Base-by-base conservation (phyloP, 2,329 filamentous ascomycete genomes). In the Coleophoma cylindrospora region DNA sequence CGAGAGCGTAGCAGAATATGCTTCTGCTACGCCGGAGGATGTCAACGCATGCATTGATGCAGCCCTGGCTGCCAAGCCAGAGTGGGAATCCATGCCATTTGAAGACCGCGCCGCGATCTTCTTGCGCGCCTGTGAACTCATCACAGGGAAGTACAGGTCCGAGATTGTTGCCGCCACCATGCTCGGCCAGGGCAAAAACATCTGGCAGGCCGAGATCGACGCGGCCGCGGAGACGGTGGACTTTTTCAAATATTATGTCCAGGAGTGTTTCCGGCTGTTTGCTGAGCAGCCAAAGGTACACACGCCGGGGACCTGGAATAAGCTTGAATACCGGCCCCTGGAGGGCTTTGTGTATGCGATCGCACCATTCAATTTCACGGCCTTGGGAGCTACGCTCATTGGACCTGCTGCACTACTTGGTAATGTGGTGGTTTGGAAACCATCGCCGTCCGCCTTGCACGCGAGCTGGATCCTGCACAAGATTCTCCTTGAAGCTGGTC, bases 341-440 rank as follows among this genome's bases (percentile, higher is more conserved):
- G 91, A 96, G 69, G 91, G 91, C 19, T 96, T 96, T 68, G 89
- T 96, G 55, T 96, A 95, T 66, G 91, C 91, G 40, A 83, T 96
- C 60, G 89, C 84, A 54, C 91, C 91, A 41, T 96, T 96, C 79
- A 96, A 96, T 76, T 96, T 96, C 73, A 96, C 91, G 19, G 91
- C 91, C 56, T 95, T 96, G 59, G 90, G 84, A 7, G 91, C 86
- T 50, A 95, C 95, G 71, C 76, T 96, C 40, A 81, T 87, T 10
- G 86, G 82, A 41, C 85, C 88, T 1, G 90, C 91, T 12, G 90
- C 89, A 1, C 73, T 96, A 48, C 84, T 96, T 75, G 91, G 91
- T 53, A 96, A 96, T 67, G 91, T 96, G 1, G 89, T 95, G 3
- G 72, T 96, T 44, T 96, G 91, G 91, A 96, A 96, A 77, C 91